A percentile compares a stretch with the other conserved stretches of the same genome.
phyloP scores from a whole-genome alignment of 2,329 filamentous ascomycete species.

The Penicillium sp. region DNA sequence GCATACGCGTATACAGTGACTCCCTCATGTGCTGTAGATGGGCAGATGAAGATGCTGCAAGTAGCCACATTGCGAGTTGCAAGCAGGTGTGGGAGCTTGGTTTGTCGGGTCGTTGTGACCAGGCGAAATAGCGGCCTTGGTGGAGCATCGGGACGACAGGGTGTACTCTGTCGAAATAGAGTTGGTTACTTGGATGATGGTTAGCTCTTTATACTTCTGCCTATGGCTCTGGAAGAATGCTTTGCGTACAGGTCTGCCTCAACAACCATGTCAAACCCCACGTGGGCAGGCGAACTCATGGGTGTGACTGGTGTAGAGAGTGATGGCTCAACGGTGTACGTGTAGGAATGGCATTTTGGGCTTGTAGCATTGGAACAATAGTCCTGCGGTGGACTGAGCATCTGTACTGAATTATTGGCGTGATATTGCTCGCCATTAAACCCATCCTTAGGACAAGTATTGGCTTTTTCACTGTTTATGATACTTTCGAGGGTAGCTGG shows the following conservation, averaged over 20 bases:
- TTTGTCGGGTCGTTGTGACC: constrained; percentile 21
- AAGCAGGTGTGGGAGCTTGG: constrained; percentile 25
- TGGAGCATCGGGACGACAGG: constrained; percentile 30
- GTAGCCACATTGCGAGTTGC: constrained; percentile 39
- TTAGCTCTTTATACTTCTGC: background rate
- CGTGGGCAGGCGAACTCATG: background rate
- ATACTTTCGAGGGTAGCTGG: constrained; percentile 7
- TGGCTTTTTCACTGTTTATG: background rate
- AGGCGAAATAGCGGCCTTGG: constrained; percentile 28
- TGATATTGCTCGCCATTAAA: background rate
- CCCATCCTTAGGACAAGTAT: background rate
- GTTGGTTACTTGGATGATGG: constrained; percentile 23
- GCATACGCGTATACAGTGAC: constrained; percentile 27
- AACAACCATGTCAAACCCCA: background rate
- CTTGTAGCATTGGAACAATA: background rate
- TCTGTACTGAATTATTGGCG: background rate
- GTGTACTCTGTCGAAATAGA: constrained; percentile 35
- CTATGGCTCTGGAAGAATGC: no score
- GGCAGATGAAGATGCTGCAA: constrained; percentile 34
- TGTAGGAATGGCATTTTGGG: background rate
- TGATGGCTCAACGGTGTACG: background rate
- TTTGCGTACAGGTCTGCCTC: constrained; percentile 6
- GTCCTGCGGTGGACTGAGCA: background rate
- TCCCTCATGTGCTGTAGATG: constrained; percentile 31
- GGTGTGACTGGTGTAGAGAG: background rate